A percentile compares a stretch with the other conserved stretches of the same genome.
Evolutionary conservation across 495 filamentous ascomycete genomes (phyloP).

Genomic region (Penicillium coffeae): DNA sequence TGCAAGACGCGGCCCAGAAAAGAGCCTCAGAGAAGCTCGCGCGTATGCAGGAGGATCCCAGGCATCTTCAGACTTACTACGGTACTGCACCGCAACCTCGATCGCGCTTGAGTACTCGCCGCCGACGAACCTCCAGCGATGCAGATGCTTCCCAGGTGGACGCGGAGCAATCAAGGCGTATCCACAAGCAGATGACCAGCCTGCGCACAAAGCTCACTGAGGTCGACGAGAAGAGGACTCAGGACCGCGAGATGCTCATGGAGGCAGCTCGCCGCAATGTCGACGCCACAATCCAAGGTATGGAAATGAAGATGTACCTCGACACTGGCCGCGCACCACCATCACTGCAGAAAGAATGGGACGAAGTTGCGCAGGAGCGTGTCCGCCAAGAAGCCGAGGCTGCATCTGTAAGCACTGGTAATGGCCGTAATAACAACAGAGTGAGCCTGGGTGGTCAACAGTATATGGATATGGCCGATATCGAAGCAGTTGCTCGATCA

Average conservation of each 20-base stretch:
- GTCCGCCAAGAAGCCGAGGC: constrained; percentile 61
- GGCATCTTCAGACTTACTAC: constrained; percentile 69
- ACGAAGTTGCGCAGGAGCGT: constrained; percentile 63
- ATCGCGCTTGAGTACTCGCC: constrained; percentile 54
- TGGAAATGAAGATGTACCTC: constrained; percentile 74
- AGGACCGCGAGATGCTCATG: constrained; percentile 70
- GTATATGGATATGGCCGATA: constrained; percentile 71
- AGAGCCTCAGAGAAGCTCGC: constrained; percentile 78
- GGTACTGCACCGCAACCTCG: constrained; percentile 50
- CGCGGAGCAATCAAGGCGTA: constrained; percentile 62
- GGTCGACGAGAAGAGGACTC: constrained; percentile 70
- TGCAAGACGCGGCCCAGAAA: constrained; percentile 82
- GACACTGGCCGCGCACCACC: constrained; percentile 75
- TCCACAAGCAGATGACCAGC: constrained; percentile 74
- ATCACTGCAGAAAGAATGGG: constrained; percentile 70
- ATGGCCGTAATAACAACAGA: constrained; percentile 52
- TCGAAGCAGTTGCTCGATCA: constrained; percentile 74
- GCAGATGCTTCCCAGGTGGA: constrained; percentile 60
- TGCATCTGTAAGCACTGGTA: constrained; percentile 51
- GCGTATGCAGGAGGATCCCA: constrained; percentile 69
- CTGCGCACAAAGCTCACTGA: constrained; percentile 64
- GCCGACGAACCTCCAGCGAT: constrained; percentile 68
- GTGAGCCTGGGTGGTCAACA: constrained; percentile 79
- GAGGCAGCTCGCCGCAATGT: constrained; percentile 83
- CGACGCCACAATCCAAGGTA: constrained; percentile 64